These are phyloP conservation scores for Penicillium robsamsonii DNA, from an alignment of 495 filamentous ascomycete species.

Conservation along the genomic window DNA sequence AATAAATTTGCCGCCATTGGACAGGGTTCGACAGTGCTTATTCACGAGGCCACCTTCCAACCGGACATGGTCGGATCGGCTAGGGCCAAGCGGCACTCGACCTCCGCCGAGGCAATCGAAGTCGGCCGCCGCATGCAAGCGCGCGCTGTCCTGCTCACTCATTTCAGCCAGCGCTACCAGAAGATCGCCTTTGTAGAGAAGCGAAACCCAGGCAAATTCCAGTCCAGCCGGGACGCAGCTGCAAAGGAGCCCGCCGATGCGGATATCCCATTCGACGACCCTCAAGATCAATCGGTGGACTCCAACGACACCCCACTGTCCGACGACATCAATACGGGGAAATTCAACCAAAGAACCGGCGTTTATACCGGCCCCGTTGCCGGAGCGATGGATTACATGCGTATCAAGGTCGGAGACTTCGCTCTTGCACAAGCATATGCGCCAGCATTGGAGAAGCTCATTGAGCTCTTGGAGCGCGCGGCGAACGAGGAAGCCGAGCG, in stretches of 20 bases:
- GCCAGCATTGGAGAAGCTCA: slow-evolving; percentile 68
- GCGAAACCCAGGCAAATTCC: neutral
- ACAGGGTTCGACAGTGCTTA: slow-evolving; percentile 69
- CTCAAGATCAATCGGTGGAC: slow-evolving; percentile 18
- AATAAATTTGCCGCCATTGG: slow-evolving; percentile 66
- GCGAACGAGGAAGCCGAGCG: slow-evolving; percentile 19
- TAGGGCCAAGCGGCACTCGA: slow-evolving; percentile 84
- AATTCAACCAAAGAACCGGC: neutral
- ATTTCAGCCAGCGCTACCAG: slow-evolving; percentile 95
- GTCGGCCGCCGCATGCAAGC: slow-evolving; percentile 78
- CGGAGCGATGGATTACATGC: slow-evolving; percentile 90
- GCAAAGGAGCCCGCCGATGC: slow-evolving; percentile 17
- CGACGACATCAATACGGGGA: slow-evolving; percentile 19
- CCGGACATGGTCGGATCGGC: slow-evolving; percentile 77
- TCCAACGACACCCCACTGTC: slow-evolving; percentile 8
- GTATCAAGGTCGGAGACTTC: slow-evolving; percentile 77
- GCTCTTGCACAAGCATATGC: slow-evolving; percentile 69
- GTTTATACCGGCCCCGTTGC: slow-evolving; percentile 52
- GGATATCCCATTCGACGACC: slow-evolving; percentile 34
- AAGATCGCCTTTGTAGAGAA: slow-evolving; percentile 54
- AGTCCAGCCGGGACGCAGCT: neutral
- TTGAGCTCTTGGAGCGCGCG: slow-evolving; percentile 43
- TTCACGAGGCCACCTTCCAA: slow-evolving; percentile 96
- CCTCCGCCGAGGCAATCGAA: slow-evolving; percentile 75
- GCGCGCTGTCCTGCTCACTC: slow-evolving; percentile 73